A percentile compares a stretch with the other conserved stretches of the same genome.
phyloP scores from a whole-genome alignment of 371 early-diverging fungal species.

The Mucor plumbeus region DNA sequence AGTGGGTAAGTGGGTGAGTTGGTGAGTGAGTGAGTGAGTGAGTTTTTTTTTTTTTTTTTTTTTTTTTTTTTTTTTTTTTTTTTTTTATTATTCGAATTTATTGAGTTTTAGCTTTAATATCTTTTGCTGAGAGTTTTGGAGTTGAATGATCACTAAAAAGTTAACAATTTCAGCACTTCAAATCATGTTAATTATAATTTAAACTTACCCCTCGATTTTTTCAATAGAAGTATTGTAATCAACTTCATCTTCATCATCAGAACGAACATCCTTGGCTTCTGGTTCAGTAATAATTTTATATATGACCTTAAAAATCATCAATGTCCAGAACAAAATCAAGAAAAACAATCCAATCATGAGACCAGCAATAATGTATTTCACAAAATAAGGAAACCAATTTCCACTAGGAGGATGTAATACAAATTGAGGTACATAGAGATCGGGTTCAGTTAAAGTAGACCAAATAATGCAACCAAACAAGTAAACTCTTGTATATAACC shows the following conservation, averaged over 20 bases:
- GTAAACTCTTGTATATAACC: slow-evolving; percentile 76
- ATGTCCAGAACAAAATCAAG: slow-evolving; percentile 68
- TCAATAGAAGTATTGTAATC: slow-evolving; percentile 37
- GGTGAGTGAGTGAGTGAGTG: too few relatives aligned
- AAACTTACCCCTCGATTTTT: slow-evolving; percentile 29
- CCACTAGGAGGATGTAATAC: slow-evolving; percentile 49
- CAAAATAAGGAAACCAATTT: slow-evolving; percentile 56
- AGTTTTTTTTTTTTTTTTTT: too few relatives aligned
- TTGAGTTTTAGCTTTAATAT: slow-evolving; percentile 13
- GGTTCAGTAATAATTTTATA: slow-evolving; percentile 60
- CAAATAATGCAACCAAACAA: slow-evolving; percentile 56
- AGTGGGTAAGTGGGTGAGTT: neutral
- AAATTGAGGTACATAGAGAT: slow-evolving; percentile 47
- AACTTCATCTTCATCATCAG: slow-evolving; percentile 57
- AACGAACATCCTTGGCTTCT: slow-evolving; percentile 66
- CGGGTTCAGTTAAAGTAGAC: slow-evolving; percentile 51
- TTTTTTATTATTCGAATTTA: slow-evolving; percentile 8
- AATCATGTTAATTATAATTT: too few relatives aligned
- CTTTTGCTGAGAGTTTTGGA: slow-evolving; percentile 14
- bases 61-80: too few relatives aligned
- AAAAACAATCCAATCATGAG: slow-evolving; percentile 48
- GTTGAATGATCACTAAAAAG: slow-evolving; percentile 30
- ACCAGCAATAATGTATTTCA: slow-evolving; percentile 52
- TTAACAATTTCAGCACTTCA: too few relatives aligned
- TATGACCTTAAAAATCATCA: slow-evolving; percentile 65